Evolutionary conservation across 2,329 filamentous ascomycete genomes (phyloP), one percentile per base, ranked within the genome.

Genomic region (Fusarium verticillioides): DNA sequence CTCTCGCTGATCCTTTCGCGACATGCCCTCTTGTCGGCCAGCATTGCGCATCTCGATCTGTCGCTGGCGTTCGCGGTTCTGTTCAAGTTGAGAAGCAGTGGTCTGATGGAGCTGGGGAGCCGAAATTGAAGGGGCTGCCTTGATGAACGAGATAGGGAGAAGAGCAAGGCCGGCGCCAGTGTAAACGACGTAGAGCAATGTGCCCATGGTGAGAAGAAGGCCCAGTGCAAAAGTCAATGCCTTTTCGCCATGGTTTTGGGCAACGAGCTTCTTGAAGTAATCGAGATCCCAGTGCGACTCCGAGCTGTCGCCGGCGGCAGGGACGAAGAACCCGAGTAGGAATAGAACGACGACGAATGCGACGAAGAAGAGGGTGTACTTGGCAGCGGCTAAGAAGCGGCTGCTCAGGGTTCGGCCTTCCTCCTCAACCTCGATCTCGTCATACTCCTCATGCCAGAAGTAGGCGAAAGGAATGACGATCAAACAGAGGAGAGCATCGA

Each of bases 371-470:
- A 95, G 84, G 1, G 96, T 98, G 84, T 98, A 98, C 83, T 97
- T 97, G 80, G 94, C 85, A 8, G 96, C 94, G n/a, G 91, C 91
- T 88, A 91, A 92, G 68, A 98, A 88, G 61, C 94, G 89, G 78
- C 90, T 89, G 11, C 87, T 87, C 66, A 92, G 82, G 5, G 93
- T 92, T 80, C 95, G 92, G 36, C 89, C 90, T 37, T 97, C 94
- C 47, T 97, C 94, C 77, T 97, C 94, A 39, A 92, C 88, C 69
- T 95, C 95, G 26, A 96, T 92, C 83, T 98, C 95, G 78, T 98
- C 96, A 75, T 97, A 97, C 82, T 98, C 96, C 82, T 99, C 96
- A 79, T 97, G 96, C 91, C 93, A 98, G 82, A 99, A 99, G 85
- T 99, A 99, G 53, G 95, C 93, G 80, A 99, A 99, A 0, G 96